Evolutionary conservation across 495 filamentous ascomycete genomes (phyloP).

Genomic region (Tuber aestivum): DNA sequence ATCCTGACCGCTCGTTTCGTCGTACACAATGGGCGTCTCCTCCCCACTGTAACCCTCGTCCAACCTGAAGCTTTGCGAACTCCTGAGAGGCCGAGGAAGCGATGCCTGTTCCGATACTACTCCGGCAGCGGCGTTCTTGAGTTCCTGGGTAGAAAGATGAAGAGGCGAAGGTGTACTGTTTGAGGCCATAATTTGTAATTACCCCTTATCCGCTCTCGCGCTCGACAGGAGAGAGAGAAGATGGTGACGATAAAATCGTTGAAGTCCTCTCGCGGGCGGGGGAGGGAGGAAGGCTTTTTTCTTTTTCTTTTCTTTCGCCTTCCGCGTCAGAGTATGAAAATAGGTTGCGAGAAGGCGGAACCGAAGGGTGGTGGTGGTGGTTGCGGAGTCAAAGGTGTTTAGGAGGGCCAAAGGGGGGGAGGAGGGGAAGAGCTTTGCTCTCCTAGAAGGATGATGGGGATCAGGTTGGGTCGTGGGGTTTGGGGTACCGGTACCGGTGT

Average conservation of each 20-base stretch:
- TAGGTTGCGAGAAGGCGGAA: neutral
- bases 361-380: neutral
- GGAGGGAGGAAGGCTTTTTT: neutral
- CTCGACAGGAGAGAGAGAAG: neutral
- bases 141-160: conserved; percentile 19
- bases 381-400: conserved; percentile 3
- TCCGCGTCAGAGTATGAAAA: conserved; percentile 3
- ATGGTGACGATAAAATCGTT: neutral
- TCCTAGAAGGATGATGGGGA: neutral
- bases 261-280: neutral
- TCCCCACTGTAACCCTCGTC: conserved; percentile 43
- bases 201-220: neutral
- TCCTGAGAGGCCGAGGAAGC: conserved; percentile 23
- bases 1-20: conserved; percentile 36
- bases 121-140: conserved; percentile 22
- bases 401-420: neutral
- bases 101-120: conserved; percentile 21
- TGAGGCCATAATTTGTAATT: conserved; percentile 20
- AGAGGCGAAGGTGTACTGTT: conserved; percentile 10
- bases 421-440: neutral
- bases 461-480: neutral
- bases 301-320: neutral
- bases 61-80: conserved; percentile 38
- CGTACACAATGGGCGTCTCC: conserved; percentile 37
- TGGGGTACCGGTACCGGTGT: neutral